Base-by-base conservation (phyloP, 148 eudicot species). In the Fallopia convolvulus region DNA sequence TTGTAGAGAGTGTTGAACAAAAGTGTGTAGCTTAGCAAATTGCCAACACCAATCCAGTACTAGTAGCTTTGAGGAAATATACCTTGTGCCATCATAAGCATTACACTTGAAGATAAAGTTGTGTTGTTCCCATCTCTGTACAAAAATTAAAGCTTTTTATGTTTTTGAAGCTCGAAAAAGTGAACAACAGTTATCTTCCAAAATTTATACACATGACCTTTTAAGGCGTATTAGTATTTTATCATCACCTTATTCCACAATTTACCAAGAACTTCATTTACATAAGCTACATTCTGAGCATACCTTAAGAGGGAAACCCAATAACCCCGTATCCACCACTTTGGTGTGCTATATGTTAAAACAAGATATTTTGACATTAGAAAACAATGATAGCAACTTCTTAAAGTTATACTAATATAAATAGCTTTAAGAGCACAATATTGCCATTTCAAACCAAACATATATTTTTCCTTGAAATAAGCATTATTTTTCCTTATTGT, bases 251-350 rank as follows among this genome's bases (percentile, higher is more conserved):
- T 95, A 77, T 85, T 83, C 99, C 99, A 95, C 58, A 93, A 87
- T 72, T 88, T 86, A 48, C 99, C 94, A 26, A 85, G 91, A 79
- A 95, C 93, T 83, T 95, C 99, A 85, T 92, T 95, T 3, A 93
- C 97, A 42, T 97, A 91, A 84, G 90, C 93, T 71, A 97, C 97
- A 90, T 91, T 95, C 83, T 92, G 97, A 77, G 97, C 97, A 90
- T 95, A 95, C 99, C 91, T 95, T 89, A 95, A 85, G 30, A 97
- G 99, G 44, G 99, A 95, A 95, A 91, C 74, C 99, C 99, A 92
- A 79, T 95, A 92, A 81, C 99, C 94, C 94, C 94, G 88, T 20
- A 90, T 88, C 94, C 94, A 90, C 94, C 94, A 90, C 77, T 76
- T 60, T 21, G 91, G 91, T 39, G 88, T 88, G 87, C 89, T 84